Conservation (phyloP, 208 protist genomes). For the Acanthamoeba lenticulata region DNA sequence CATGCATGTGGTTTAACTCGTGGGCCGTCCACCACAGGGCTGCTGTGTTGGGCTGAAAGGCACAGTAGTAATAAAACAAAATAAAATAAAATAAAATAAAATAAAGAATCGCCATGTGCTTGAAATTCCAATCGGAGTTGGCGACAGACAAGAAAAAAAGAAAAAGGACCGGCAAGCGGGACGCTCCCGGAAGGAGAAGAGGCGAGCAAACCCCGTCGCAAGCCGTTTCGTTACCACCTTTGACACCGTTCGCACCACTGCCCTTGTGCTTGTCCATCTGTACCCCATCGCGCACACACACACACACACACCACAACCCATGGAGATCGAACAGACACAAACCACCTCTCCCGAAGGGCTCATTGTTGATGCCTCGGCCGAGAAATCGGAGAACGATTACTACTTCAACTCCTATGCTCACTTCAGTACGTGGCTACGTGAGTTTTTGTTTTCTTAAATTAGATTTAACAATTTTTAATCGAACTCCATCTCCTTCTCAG, state of each 20-base stretch:
- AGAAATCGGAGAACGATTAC: constrained; percentile 81
- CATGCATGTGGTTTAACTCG: background rate
- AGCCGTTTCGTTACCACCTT: background rate
- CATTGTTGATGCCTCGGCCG: constrained; percentile 32
- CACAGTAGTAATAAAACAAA: background rate
- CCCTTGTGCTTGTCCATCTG: background rate
- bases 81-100: background rate
- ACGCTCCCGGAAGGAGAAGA: background rate
- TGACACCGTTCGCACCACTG: background rate
- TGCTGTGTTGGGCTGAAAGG: background rate
- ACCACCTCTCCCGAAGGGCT: background rate
- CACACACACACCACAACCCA: background rate
- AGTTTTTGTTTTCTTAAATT: background rate
- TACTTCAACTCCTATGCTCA: constrained; percentile 90
- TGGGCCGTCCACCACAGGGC: background rate
- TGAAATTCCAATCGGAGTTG: background rate
- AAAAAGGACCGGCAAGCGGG: background rate
- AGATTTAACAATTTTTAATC: background rate
- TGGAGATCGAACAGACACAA: constrained; percentile 50
- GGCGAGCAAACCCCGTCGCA: background rate
- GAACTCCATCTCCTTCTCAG: background rate
- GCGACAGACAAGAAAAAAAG: background rate
- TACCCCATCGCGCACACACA: background rate
- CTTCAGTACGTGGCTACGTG: constrained; percentile 74
- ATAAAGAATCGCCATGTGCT: background rate